Percentiles rank a stretch among this genome's conserved stretches.
Evolutionary conservation across 2,329 filamentous ascomycete species (phyloP).

Genomic region (Epichloe sp.): DNA sequence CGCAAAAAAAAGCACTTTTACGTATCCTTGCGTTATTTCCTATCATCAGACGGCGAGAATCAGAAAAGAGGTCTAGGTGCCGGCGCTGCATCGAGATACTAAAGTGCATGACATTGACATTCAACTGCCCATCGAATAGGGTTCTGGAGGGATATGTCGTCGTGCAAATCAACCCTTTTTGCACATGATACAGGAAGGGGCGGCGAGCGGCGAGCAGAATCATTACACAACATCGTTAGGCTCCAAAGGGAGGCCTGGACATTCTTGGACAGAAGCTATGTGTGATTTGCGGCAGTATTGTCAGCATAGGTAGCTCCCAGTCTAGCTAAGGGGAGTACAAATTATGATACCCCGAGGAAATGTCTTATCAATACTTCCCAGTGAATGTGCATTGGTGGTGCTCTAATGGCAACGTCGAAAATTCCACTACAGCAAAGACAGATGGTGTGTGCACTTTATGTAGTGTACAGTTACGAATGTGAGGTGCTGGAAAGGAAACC

Average conservation of each 20-base stretch:
- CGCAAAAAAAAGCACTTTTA: neutral
- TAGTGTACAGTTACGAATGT: too few species aligned
- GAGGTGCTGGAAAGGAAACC: too few species aligned
- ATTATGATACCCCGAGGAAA: neutral
- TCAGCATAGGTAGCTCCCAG: neutral
- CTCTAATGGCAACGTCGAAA: neutral
- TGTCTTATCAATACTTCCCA: neutral
- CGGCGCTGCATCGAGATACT: neutral
- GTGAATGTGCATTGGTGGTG: neutral
- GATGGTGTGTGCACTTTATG: too few species aligned
- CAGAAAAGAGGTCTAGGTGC: neutral
- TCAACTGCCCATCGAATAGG: too few species aligned
- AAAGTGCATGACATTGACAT: neutral
- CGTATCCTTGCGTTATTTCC: neutral
- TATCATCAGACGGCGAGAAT: neutral
- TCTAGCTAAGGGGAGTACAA: neutral
- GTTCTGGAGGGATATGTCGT: neutral
- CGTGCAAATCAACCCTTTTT: neutral
- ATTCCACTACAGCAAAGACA: neutral
- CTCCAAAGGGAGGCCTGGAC: neutral
- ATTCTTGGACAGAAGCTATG: constrained; percentile 1
- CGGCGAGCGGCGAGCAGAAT: neutral
- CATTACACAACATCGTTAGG: neutral
- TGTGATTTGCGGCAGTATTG: neutral
- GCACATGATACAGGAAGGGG: neutral